A percentile compares a stretch with the other conserved stretches of the same genome.
These are phyloP conservation scores for Waitea zeae DNA, from an alignment of 1,284 basidiomycete species.

Conservation along the genomic window DNA sequence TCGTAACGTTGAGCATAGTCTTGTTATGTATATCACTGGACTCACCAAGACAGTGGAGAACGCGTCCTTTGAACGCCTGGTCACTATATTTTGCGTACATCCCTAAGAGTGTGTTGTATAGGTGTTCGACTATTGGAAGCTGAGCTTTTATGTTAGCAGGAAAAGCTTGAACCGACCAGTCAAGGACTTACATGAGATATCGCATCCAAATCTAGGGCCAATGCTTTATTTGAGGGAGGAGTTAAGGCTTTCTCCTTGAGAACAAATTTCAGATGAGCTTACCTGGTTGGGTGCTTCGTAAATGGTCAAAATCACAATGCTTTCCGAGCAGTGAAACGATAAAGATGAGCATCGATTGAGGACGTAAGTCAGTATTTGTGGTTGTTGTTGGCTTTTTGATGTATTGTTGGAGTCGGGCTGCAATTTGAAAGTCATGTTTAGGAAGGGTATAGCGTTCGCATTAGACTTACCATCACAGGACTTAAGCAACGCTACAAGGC, in stretches of 20 bases:
- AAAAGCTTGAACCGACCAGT: neutral
- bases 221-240: constrained; percentile 20
- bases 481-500: constrained; percentile 62
- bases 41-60: constrained; percentile 79
- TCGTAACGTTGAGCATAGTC: constrained; percentile 7
- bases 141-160: constrained; percentile 13
- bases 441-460: constrained; percentile 1
- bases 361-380: constrained; percentile 20
- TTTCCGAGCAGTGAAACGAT: constrained; percentile 78
- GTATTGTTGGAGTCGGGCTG: constrained; percentile 42
- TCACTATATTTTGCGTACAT: constrained; percentile 50
- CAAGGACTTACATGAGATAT: constrained; percentile 32
- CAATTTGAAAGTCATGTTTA: neutral
- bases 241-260: neutral
- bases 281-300: constrained; percentile 47
- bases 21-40: too few species aligned
- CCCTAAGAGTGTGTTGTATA: constrained; percentile 56
- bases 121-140: constrained; percentile 65
- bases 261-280: constrained; percentile 5
- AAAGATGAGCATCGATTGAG: constrained; percentile 51
- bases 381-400: constrained; percentile 20
- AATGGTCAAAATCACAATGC: constrained; percentile 72
- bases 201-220: constrained; percentile 37
- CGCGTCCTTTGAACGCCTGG: constrained; percentile 35
- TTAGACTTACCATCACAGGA: constrained; percentile 56